Evolutionary conservation across 768 basidiomycete species (phyloP), one percentile per base, ranked within the genome.

Genomic region (Serendipita sp.): DNA sequence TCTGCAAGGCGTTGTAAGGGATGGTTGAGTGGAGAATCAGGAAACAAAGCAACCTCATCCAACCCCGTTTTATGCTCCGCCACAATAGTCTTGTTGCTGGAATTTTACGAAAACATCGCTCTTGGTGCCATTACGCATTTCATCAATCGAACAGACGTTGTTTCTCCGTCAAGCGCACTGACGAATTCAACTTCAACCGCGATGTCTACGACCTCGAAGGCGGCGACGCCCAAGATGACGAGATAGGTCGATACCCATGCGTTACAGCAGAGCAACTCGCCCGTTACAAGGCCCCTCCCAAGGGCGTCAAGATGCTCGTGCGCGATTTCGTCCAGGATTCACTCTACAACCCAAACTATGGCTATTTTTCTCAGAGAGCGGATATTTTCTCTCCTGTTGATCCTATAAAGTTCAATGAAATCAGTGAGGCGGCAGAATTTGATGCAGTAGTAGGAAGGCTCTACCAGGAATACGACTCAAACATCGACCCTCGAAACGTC

Each of bases 301-400:
- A 76, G 51, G 78, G 83, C 63, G 93, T 94, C 65, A 91, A 89
- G 74, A 94, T 97, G 91, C 85, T 98, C 41, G 85, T 86, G 53
- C 84, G 96, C 68, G 95, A 99, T 76, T 99, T 88, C 72, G 92
- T 99, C 67, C 92, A 98, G 71, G 96, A 99, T 72, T 86, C 89
- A 5, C 75, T 99, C 44, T 99, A 99, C 77, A 98, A 99, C 73
- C 94, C 92, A 2, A 77, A 94, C 74, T 98, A 99, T 72, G 96
- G 96, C 44, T 99, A 99, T 76, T 98, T 99, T 73, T 85, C 92
- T 35, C 88, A 88, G 70, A 88, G 92, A 70, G 95, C 89, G 1
- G 87, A 84, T 51, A 98, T 99, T 68, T 91, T 96, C 73, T 84
- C 85, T 45, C 78, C 83, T 1, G 77, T 82, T 15, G 78, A 82